Evolutionary conservation across 306 rosid genomes (phyloP), one percentile per base, ranked within the genome.

Genomic region (Begonia masoniana): DNA sequence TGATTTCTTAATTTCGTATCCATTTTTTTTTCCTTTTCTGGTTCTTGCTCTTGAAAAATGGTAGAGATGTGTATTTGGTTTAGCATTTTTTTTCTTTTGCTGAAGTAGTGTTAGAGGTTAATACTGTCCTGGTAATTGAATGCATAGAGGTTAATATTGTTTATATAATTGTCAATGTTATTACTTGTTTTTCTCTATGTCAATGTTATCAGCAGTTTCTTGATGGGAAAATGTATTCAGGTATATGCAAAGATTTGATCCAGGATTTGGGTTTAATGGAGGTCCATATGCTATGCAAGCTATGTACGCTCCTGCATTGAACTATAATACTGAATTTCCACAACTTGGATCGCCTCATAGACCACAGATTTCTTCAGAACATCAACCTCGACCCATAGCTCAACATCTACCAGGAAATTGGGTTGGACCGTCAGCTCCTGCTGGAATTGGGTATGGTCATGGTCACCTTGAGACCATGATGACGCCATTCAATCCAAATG

Each of bases 201-300:
- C 39, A 31, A 31, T 21, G n/a, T 31, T 31, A 31, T 5, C 39
- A 31, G 39, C 39, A 2, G 9, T 31, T 31, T 31, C 9, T 31
- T 31, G 39, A 31, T 31, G 39, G 39, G 39, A 7, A 5, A 31
- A 31, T 31, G 5, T 7, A 31, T 31, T 52, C 78, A 91, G 97
- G 88, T 91, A 91, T 62, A 57, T 81, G 92, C 97, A 91, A 71
- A 85, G 96, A 71, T 91, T 85, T 52, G 97, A 91, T 72, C 96
- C 97, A 42, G 96, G 97, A 45, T 91, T 91, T 68, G 94, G 97
- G 56, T 91, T 85, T 76, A 85, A 56, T 73, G 97, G 88, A 50
- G 97, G 96, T 23, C 80, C 94, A 1, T 91, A 82, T 61, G 42
- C 94, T 41, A 61, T 91, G 66, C 97, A 78, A 75, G 96, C 97